These are phyloP conservation scores for Herpetospermum pedunculosum DNA, from an alignment of 306 rosid genomes.

Conservation along the genomic window DNA sequence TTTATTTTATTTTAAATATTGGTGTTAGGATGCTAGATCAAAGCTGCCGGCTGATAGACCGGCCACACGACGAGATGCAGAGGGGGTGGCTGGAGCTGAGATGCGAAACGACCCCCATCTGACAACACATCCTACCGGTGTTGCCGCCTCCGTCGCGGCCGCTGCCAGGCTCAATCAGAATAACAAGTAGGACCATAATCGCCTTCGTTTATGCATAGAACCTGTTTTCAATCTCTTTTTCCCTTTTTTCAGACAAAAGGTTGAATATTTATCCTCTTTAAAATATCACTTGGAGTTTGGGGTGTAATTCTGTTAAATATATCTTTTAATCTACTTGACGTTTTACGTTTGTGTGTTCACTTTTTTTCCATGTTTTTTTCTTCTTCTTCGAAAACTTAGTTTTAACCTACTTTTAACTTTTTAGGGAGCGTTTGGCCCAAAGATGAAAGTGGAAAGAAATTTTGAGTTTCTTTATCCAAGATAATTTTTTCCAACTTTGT, in stretches of 20 bases:
- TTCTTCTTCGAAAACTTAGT: too few species aligned
- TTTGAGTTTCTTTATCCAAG: too few species aligned
- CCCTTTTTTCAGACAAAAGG: background rate
- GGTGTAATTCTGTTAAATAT: too few species aligned
- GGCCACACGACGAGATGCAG: slow-evolving; percentile 49
- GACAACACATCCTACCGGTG: slow-evolving; percentile 53
- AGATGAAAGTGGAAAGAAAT: too few species aligned
- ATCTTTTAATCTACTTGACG: too few species aligned
- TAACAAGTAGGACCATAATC: background rate
- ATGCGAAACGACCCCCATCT: slow-evolving; percentile 59
- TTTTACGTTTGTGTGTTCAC: too few species aligned
- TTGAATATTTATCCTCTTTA: background rate
- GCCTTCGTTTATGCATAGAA: background rate
- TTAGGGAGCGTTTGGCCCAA: too few species aligned
- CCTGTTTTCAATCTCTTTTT: background rate
- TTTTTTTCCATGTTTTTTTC: too few species aligned
- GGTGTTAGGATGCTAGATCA: slow-evolving; percentile 32
- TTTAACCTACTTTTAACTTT: too few species aligned
- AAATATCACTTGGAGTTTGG: background rate
- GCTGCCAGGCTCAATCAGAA: slow-evolving; percentile 58
- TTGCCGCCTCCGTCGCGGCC: slow-evolving; percentile 53
- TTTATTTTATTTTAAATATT: background rate
- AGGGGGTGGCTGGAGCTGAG: slow-evolving; percentile 54
- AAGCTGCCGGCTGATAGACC: slow-evolving; percentile 45
- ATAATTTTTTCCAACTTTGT: too few species aligned